A percentile compares a stretch with the other conserved stretches of the same genome.
These are phyloP conservation scores for Mrakia frigida DNA, from an alignment of 768 basidiomycete genomes.

Conservation along the genomic window DNA sequence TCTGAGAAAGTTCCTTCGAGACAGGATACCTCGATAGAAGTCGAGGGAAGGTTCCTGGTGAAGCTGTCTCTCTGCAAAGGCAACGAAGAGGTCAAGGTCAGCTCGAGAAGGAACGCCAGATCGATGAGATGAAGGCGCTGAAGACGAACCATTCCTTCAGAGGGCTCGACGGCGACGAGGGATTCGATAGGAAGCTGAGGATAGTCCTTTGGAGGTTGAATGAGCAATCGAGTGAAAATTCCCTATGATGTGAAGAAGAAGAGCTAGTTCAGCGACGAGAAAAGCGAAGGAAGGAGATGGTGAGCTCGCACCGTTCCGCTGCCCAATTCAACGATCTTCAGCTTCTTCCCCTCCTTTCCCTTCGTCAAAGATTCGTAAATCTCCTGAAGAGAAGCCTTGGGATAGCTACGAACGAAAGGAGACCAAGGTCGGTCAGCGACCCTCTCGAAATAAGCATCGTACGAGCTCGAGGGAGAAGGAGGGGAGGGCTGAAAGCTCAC, in stretches of 20 bases:
- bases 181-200: background rate
- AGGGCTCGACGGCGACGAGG: constrained; percentile 14
- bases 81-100: background rate
- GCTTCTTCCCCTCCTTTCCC: background rate
- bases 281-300: background rate
- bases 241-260: background rate
- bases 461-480: background rate
- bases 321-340: constrained; percentile 14
- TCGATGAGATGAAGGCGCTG: background rate
- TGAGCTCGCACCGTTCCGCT: constrained; percentile 13
- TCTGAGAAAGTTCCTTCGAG: constrained; percentile 15
- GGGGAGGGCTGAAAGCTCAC: background rate
- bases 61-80: constrained; percentile 5
- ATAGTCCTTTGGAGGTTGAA: constrained; percentile 11
- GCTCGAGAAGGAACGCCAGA: background rate
- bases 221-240: constrained; percentile 17
- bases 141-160: constrained; percentile 13
- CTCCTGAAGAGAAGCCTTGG: background rate
- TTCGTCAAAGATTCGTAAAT: background rate
- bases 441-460: background rate
- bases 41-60: background rate
- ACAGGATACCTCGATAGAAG: background rate
- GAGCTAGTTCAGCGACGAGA: background rate
- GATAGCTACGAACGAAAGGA: background rate
- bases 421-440: background rate